These are phyloP conservation scores for Penicillium sp. DNA, from an alignment of 2,329 filamentous ascomycete genomes.

Conservation along the genomic window DNA sequence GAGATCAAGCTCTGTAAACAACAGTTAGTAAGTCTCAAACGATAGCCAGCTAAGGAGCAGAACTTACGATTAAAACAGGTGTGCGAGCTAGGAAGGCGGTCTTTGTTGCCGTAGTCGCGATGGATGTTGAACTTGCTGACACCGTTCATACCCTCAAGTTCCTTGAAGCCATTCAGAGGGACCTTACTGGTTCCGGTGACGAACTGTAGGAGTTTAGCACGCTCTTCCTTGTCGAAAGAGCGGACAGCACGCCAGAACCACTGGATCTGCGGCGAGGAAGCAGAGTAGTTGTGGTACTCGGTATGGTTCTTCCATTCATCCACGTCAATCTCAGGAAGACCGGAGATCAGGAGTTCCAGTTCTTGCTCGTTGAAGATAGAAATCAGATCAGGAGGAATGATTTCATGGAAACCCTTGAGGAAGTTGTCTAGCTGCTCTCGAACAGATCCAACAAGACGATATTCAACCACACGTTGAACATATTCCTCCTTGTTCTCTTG, in stretches of 20 bases:
- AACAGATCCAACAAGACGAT: slow-evolving; percentile 87
- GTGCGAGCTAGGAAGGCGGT: slow-evolving; percentile 91
- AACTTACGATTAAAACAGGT: slow-evolving; percentile 98
- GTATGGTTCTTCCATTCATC: slow-evolving; percentile 99
- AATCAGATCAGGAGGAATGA: slow-evolving; percentile 90
- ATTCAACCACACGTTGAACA: slow-evolving; percentile 89
- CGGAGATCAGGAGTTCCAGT: slow-evolving; percentile 92
- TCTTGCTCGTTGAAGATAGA: slow-evolving; percentile 99
- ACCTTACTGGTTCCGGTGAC: slow-evolving; percentile 98
- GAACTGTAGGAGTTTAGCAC: slow-evolving; percentile 94
- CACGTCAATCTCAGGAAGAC: slow-evolving; percentile 93
- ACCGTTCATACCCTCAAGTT: slow-evolving; percentile 98
- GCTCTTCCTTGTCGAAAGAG: slow-evolving; percentile 98
- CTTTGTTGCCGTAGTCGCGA: slow-evolving; percentile 94
- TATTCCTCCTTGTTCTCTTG: slow-evolving; percentile 99
- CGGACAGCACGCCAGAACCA: slow-evolving; percentile 99
- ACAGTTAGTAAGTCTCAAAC: slow-evolving; percentile 35
- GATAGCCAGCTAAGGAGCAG: neutral
- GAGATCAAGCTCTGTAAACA: slow-evolving; percentile 80
- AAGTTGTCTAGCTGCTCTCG: slow-evolving; percentile 94
- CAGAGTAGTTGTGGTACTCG: slow-evolving; percentile 96
- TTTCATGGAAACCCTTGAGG: slow-evolving; percentile 91
- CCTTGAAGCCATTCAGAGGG: slow-evolving; percentile 96
- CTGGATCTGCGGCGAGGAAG: slow-evolving; percentile 92
- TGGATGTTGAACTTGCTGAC: slow-evolving; percentile 98